Evolutionary conservation across 306 rosid species (phyloP), one percentile per base, ranked within the genome.

Genomic region (Glycine tomentella): DNA sequence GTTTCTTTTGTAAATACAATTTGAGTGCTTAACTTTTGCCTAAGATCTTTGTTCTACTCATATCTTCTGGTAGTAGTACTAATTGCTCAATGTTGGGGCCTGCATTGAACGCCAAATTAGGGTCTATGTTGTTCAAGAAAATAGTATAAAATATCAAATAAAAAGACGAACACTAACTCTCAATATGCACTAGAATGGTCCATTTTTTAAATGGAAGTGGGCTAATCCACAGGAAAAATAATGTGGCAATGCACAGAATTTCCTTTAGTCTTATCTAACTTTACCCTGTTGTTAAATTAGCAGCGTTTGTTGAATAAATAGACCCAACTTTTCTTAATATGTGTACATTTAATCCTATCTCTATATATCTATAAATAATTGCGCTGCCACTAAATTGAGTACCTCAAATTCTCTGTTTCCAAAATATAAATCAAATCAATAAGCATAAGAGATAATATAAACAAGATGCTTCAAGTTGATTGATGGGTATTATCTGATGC

Each of bases 181-280:
- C 67, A 25, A 31, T 25, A 61, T 61, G 69, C 46, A 38, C 69
- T 5, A 14, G 69, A 6, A 13, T 34, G 45, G 5, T 34, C 20
- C 20, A 12, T 63, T 34, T 56, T 6, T 15, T 6, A 56, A 56
- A 56, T 7, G 62, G 33, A 16, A 4, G 10, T 56, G 62, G 62
- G 62, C 62, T 56, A 16, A 15, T 56, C 33, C 62, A 56, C 3
- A 16, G 9, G 10, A 15, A 63, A 6, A 63, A 34, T 63, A 34
- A 62, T 33, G 17, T 12, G 7, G 46, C 46, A 63, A 2, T 5
- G 10, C n/a, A 5, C 46, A 33, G 1, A 10, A 9, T 61, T 62
- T 62, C 33, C 68, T 62, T 62, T 34, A 12, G 68, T 62, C 14
- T 62, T 31, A 45, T 62, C 68, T 36, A 62, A 62, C 16, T 62